Percentiles rank a stretch among this genome's conserved stretches.
Conservation (phyloP, 2,329 filamentous ascomycete genomes). For the Aspergillus ruber region DNA sequence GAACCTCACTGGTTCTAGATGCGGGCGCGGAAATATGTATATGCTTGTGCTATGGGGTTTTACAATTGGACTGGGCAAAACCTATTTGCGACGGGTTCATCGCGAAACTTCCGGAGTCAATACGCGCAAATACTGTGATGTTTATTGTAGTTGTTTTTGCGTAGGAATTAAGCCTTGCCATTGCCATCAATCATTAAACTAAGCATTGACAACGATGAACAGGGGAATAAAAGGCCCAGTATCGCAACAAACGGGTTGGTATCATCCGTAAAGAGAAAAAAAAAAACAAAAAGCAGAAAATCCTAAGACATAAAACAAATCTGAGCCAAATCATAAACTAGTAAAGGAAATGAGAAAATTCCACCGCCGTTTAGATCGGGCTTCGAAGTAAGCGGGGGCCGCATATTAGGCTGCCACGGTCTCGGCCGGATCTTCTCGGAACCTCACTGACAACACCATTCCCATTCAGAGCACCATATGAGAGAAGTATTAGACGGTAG, state of each 20-base stretch:
- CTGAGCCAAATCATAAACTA: constrained; percentile 9
- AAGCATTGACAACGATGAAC: constrained; percentile 16
- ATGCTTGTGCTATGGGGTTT: neutral
- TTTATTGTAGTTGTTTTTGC: too few relatives aligned
- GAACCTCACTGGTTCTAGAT: neutral
- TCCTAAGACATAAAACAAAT: constrained; percentile 11
- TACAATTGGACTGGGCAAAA: too few relatives aligned
- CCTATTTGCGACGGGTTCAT: too few relatives aligned
- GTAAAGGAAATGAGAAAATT: neutral
- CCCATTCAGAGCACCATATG: constrained; percentile 5
- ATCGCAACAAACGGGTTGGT: constrained; percentile 30
- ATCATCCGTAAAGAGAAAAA: constrained; percentile 28
- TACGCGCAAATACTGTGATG: too few relatives aligned
- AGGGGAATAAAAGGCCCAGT: constrained; percentile 20
- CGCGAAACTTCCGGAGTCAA: too few relatives aligned
- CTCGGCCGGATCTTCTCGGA: constrained; percentile 24
- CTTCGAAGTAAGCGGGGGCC: constrained; percentile 14
- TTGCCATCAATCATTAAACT: constrained; percentile 26
- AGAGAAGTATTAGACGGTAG: neutral
- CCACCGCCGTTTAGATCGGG: neutral
- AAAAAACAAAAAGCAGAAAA: constrained; percentile 13
- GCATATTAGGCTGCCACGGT: constrained; percentile 16
- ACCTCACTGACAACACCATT: constrained; percentile 15
- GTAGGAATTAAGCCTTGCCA: constrained; percentile 9
- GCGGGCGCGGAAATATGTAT: neutral